Percentiles rank a stretch among this genome's conserved stretches.
phyloP scores from a whole-genome alignment of 2,329 filamentous ascomycete genomes.

The Calonectria pseudoturangicola region DNA sequence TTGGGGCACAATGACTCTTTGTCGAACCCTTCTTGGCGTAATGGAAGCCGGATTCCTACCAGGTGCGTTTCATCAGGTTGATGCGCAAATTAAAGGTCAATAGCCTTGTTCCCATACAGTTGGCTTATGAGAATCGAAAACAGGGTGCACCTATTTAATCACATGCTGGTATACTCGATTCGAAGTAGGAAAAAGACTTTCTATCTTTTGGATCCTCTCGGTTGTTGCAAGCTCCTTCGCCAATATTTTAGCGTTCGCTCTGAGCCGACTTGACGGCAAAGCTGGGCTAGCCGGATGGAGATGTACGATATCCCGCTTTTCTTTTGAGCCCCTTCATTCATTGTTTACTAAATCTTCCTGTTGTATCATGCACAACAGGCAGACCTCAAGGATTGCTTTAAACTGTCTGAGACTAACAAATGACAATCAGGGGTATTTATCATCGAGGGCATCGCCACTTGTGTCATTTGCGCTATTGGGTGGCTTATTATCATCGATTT shows the following conservation, averaged over 20 bases:
- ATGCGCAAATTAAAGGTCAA: too few species aligned
- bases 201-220: constrained; percentile 26
- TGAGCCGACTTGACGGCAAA: not conserved
- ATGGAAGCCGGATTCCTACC: constrained; percentile 65
- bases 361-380: too few species aligned
- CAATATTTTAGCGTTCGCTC: constrained; percentile 11
- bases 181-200: constrained; percentile 27
- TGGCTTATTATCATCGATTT: constrained; percentile 43
- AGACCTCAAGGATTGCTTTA: too few species aligned
- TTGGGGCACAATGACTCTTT: constrained; percentile 34
- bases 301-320: not conserved
- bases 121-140: constrained; percentile 75
- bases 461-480: not conserved
- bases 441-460: not conserved
- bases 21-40: constrained; percentile 46
- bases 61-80: constrained; percentile 62
- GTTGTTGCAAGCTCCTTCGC: constrained; percentile 21
- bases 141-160: constrained; percentile 73
- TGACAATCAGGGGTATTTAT: not conserved
- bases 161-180: constrained; percentile 33
- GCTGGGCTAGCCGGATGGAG: not conserved
- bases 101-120: constrained; percentile 62
- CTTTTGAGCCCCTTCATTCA: too few species aligned
- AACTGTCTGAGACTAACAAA: not conserved
- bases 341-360: too few species aligned